Evolutionary conservation across 2,329 filamentous ascomycete species (phyloP).

Genomic region (Tolypocladium endophyticum): DNA sequence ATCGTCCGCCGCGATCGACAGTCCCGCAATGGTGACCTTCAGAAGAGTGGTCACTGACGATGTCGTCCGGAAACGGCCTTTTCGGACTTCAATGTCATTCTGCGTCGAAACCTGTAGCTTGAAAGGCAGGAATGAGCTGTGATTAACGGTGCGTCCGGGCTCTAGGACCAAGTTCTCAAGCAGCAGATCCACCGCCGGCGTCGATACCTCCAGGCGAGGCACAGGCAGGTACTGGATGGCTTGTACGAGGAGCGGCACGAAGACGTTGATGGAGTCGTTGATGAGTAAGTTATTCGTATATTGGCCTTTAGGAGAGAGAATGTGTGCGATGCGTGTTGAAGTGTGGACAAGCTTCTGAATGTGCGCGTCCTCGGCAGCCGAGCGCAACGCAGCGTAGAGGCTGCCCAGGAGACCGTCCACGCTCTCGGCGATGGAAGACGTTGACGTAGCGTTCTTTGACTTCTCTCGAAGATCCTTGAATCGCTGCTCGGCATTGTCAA

Average conservation of each 20-base stretch:
- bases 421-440: conserved; percentile 61
- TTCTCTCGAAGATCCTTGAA: conserved; percentile 40
- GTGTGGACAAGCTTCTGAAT: conserved; percentile 60
- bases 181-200: conserved; percentile 73
- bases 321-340: conserved; percentile 53
- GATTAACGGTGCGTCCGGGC: conserved; percentile 73
- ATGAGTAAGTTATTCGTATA: conserved; percentile 62
- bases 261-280: conserved; percentile 66
- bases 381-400: conserved; percentile 53
- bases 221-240: conserved; percentile 82
- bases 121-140: conserved; percentile 83
- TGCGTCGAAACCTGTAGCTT: conserved; percentile 70
- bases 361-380: conserved; percentile 61
- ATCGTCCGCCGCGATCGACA: conserved; percentile 77
- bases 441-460: conserved; percentile 52
- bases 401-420: conserved; percentile 63
- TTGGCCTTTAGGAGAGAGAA: conserved; percentile 56
- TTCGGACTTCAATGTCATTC: conserved; percentile 79
- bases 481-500: conserved; percentile 57
- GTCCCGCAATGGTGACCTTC: conserved; percentile 68
- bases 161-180: conserved; percentile 87
- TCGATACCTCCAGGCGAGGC: conserved; percentile 77
- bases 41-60: conserved; percentile 59
- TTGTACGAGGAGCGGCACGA: conserved; percentile 67
- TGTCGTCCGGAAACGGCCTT: conserved; percentile 53